Percentiles rank a stretch among this genome's conserved stretches.
Evolutionary conservation across 345 rosid genomes (phyloP).

Genomic region (Citrus sinensis): DNA sequence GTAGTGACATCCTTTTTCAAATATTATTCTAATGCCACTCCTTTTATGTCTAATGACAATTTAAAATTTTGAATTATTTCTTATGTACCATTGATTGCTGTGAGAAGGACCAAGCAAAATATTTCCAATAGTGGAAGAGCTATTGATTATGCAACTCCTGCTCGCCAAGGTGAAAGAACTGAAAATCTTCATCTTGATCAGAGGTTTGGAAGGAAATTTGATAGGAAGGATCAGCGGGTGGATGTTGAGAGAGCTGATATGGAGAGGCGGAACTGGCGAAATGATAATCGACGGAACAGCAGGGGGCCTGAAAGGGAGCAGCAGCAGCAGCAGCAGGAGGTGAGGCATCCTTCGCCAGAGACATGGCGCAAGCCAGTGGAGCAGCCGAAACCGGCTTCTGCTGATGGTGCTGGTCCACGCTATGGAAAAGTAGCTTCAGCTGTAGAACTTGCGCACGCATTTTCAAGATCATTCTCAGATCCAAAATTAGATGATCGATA

Average conservation of each 20-base stretch:
- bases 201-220: conserved; percentile 44
- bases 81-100: not conserved
- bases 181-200: conserved; percentile 37
- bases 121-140: conserved; percentile 42
- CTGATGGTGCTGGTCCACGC: conserved; percentile 44
- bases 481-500: conserved; percentile 37
- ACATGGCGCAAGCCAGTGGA: conserved; percentile 71
- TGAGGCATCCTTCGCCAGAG: conserved; percentile 76
- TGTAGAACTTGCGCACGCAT: conserved; percentile 73
- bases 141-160: conserved; percentile 32
- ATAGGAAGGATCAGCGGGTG: conserved; percentile 47
- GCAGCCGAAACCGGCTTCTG: conserved; percentile 49
- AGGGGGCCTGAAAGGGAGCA: conserved; percentile 42
- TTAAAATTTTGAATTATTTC: not conserved
- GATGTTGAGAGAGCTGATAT: conserved; percentile 48
- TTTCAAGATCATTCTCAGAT: conserved; percentile 55
- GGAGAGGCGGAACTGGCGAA: conserved; percentile 62
- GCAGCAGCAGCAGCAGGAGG: conserved; percentile 50
- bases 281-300: conserved; percentile 44
- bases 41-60: not conserved
- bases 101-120: conserved; percentile 43
- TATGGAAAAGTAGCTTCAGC: conserved; percentile 75
- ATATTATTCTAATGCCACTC: not conserved
- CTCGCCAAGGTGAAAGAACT: conserved; percentile 35
- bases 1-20: conserved; percentile 20